Evolutionary conservation across 148 eudicot genomes (phyloP), one percentile per base, ranked within the genome.

Genomic region (Polygonum maritimum): DNA sequence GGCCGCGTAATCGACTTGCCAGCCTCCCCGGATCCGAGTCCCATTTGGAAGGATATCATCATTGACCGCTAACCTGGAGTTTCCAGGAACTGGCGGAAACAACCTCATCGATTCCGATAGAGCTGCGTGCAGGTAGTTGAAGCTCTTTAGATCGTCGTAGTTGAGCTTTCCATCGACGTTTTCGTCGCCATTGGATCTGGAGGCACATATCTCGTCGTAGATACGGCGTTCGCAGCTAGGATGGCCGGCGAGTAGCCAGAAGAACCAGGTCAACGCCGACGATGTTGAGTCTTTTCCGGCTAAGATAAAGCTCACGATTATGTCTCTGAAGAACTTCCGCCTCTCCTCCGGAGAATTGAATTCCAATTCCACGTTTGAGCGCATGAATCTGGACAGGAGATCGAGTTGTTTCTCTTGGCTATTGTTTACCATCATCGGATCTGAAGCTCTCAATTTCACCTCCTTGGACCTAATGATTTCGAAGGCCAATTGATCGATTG

Each of bases 261-360:
- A 89, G 78, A 91, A 87, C 92, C 92, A 91, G 31, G 83, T 84
- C 36, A 89, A 78, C 0, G 87, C 91, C 0, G 90, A 82, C 0
- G 93, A 89, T 0, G 91, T 91, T 1, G 93, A 86, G 73, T 91
- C 93, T 3, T 86, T 81, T 7, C 96, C 96, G 0, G 93, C 93
- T 38, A 91, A 48, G 35, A 91, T 87, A 75, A 89, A 84, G 49
- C 92, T 91, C 18, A 86, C 83, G n/a, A 91, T 87, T 16, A 91
- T 85, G 47, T 91, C 96, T 52, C 96, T 77, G 0, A 89, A 81
- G 44, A 86, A 84, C 33, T 81, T 26, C 75, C 73, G 36, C 41
- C 26, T 21, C n/a, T 49, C 73, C 1, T 21, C 45, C 0, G 78
- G 31, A 88, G 63, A 21, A 19, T 57, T 57, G 63, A 57, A 57